A percentile compares a stretch with the other conserved stretches of the same genome.
Conservation (phyloP, 2,329 filamentous ascomycete genomes). For the Tolypocladium inflatum region DNA sequence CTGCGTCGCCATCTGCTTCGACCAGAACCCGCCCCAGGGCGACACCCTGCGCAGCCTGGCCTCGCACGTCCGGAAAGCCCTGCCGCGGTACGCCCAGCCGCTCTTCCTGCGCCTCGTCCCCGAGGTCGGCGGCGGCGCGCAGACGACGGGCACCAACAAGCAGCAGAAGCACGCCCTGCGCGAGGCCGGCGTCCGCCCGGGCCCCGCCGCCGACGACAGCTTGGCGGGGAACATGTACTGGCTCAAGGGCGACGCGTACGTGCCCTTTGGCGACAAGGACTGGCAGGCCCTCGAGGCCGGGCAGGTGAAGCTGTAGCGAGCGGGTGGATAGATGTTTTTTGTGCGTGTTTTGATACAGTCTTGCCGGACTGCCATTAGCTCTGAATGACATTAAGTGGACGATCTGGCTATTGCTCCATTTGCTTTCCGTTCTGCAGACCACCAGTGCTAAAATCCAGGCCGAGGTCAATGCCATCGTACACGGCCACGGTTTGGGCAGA, state of each 20-base stretch:
- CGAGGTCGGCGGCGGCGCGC: conserved; percentile 42
- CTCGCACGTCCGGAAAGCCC: conserved; percentile 39
- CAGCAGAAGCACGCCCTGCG: conserved; percentile 71
- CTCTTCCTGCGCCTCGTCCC: conserved; percentile 63
- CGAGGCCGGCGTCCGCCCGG: conserved; percentile 64
- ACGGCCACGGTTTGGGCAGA: too few species aligned
- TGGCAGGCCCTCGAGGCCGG: conserved; percentile 62
- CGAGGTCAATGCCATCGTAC: too few species aligned
- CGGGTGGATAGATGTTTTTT: too few species aligned
- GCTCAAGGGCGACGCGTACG: conserved; percentile 57
- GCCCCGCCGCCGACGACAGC: not conserved
- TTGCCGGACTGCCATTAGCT: too few species aligned
- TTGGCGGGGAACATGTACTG: conserved; percentile 47
- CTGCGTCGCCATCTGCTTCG: conserved; percentile 61
- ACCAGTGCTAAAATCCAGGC: too few species aligned
- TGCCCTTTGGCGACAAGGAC: conserved; percentile 54
- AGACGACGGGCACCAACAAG: conserved; percentile 78
- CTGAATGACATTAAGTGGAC: too few species aligned
- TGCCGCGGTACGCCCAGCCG: conserved; percentile 70
- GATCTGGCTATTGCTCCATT: not conserved
- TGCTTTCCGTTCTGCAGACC: too few species aligned
- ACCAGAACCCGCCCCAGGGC: conserved; percentile 32
- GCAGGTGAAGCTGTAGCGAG: conserved; percentile 54
- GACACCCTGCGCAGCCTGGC: conserved; percentile 50
- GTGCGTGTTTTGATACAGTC: not conserved